Percentiles rank a stretch among this genome's conserved stretches.
Evolutionary conservation across 345 rosid genomes (phyloP).

Genomic region (Durio zibethinus): DNA sequence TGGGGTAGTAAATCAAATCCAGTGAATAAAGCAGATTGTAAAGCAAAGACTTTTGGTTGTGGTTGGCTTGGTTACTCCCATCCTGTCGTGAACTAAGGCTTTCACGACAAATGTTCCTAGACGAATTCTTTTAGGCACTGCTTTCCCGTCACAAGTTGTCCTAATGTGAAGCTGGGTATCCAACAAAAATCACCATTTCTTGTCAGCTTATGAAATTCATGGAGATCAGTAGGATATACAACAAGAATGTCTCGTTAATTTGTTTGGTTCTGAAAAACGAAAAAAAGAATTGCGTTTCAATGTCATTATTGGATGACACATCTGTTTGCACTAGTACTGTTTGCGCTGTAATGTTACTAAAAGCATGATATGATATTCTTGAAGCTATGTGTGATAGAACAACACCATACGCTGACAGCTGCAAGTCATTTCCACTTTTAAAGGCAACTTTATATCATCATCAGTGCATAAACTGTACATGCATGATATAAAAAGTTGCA

Average conservation of each 20-base stretch:
- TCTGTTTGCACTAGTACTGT: not conserved
- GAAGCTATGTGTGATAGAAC: slow-evolving; percentile 7
- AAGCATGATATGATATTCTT: not conserved
- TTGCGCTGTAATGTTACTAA: not conserved
- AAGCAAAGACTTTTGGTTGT: not conserved
- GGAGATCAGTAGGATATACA: not conserved
- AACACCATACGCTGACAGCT: slow-evolving; percentile 1
- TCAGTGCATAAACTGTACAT: not conserved
- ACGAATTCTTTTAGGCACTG: not conserved
- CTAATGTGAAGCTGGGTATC: not conserved
- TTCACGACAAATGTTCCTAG: slow-evolving; percentile 7
- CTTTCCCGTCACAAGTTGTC: slow-evolving; percentile 9
- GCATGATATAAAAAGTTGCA: not conserved
- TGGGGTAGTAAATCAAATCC: not conserved
- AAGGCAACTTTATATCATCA: slow-evolving; percentile 4
- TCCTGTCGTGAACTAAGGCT: slow-evolving; percentile 3
- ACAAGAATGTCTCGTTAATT: slow-evolving; percentile 4
- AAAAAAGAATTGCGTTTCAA: not conserved
- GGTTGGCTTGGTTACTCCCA: slow-evolving; percentile 14
- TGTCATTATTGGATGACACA: not conserved
- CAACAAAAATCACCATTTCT: slow-evolving; percentile 8
- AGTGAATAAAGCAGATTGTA: not conserved
- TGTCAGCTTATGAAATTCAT: slow-evolving; percentile 9
- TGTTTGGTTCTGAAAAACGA: not conserved
- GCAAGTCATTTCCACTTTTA: slow-evolving; percentile 13